Evolutionary conservation across 2,329 filamentous ascomycete genomes (phyloP).

Genomic region (Trichoderma gracile): DNA sequence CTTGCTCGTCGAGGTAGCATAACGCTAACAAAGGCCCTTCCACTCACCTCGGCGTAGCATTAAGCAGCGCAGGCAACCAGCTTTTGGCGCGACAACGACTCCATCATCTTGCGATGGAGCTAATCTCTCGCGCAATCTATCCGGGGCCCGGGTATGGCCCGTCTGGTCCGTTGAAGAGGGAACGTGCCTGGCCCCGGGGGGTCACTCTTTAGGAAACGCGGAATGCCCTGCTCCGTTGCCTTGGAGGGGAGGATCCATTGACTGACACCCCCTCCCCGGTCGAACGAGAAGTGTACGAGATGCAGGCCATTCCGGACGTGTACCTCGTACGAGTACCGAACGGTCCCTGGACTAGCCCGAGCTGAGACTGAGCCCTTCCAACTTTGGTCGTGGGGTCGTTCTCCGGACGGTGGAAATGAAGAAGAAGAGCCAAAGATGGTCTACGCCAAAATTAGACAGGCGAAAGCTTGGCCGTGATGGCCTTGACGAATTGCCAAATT

Average conservation of each 20-base stretch:
- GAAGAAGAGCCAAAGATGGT: background rate
- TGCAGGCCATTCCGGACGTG: background rate
- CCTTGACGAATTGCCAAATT: background rate
- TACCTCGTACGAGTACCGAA: background rate
- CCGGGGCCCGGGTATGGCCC: constrained; percentile 24
- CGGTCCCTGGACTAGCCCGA: constrained; percentile 11
- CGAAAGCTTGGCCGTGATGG: constrained; percentile 16
- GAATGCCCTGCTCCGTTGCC: constrained; percentile 3
- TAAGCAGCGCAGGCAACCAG: constrained; percentile 1
- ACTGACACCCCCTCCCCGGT: background rate
- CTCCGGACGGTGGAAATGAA: constrained; percentile 18
- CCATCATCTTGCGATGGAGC: constrained; percentile 23
- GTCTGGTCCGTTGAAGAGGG: constrained; percentile 17
- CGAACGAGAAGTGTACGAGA: background rate
- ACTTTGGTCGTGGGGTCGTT: constrained; percentile 9
- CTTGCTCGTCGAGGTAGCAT: constrained; percentile 14
- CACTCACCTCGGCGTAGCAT: constrained; percentile 4
- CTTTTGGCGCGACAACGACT: constrained; percentile 1
- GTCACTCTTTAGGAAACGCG: constrained; percentile 17
- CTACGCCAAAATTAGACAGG: constrained; percentile 18
- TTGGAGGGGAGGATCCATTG: background rate
- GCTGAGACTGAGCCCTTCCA: constrained; percentile 11
- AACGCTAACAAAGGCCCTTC: constrained; percentile 3
- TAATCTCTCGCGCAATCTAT: constrained; percentile 26
- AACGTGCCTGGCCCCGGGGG: constrained; percentile 18